Base-by-base conservation (phyloP, 768 basidiomycete genomes). In the Rhizopogon vinicolor region DNA sequence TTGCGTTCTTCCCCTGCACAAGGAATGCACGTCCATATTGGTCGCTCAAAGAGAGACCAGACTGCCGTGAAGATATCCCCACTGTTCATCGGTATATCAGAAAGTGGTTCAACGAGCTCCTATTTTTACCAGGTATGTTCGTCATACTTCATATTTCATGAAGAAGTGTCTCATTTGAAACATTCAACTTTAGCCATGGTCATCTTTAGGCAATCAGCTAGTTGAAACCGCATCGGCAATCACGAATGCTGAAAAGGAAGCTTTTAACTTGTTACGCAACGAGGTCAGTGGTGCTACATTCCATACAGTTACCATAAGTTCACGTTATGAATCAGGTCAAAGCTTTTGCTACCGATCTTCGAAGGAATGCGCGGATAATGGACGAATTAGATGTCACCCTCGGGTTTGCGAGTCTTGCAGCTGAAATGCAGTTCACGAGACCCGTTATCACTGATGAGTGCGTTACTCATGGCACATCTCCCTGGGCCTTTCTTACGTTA, bases 321-420 rank as follows among this genome's bases (percentile, higher is more conserved):
- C 44, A 58, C 28, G 0, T 16, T 31, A 50, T 49, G 25, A 40
- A 19, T 37, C 58, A 93, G 92, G 85, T 94, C 45, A 86, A 78
- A 56, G 73, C 71, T 13, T 74, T 82, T 58, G 77, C 84, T 10
- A 58, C 69, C 5, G 72, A 74, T 22, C 71, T 98, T n/a, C 79
- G 86, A 58, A 76, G 78, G 29, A 96, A 94, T 64, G 84, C 90
- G 4, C 79, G 82, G 28, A 76, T 93, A 44, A 71, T 94, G 40
- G 92, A 95, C 65, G 93, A 98, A 68, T 70, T 98, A 12, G 95
- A 98, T 65, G 84, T 97, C 13, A 79, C 82, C 0, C 68, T 93
- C 3, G 84, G 86, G 0, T 97, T 96, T 61, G 89, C 94, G 5
- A 80, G 79, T 44, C 76, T 94, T 19, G 96, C 94, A 0, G 67